Evolutionary conservation across 2,329 filamentous ascomycete genomes (phyloP).

Genomic region (Aspergillus amoenus): DNA sequence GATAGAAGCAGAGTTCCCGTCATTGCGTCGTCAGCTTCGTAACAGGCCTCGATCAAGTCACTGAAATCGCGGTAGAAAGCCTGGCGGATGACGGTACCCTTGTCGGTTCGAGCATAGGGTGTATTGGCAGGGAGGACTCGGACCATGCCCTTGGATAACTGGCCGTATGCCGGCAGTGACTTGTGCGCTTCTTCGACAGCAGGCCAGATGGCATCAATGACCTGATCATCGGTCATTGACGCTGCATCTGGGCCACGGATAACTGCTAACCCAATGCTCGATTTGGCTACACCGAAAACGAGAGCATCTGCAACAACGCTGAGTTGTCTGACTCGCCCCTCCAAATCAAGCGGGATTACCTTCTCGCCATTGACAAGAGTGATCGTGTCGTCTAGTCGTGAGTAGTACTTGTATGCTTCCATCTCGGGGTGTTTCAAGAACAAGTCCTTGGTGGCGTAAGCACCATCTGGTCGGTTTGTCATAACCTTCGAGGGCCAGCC

Average conservation of each 20-base stretch:
- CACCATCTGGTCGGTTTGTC: conserved; percentile 48
- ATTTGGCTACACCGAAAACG: conserved; percentile 56
- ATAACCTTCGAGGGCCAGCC: conserved; percentile 42
- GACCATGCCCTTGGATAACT: conserved; percentile 55
- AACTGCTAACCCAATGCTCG: conserved; percentile 55
- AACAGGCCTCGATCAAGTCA: conserved; percentile 47
- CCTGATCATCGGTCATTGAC: conserved; percentile 44
- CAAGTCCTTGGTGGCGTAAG: conserved; percentile 53
- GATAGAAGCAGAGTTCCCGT: conserved; percentile 12
- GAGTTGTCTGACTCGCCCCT: conserved; percentile 55
- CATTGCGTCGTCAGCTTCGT: conserved; percentile 29
- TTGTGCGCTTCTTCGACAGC: conserved; percentile 53
- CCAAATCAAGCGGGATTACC: conserved; percentile 50
- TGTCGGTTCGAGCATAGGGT: conserved; percentile 54
- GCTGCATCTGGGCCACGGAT: conserved; percentile 50
- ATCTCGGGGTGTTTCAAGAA: conserved; percentile 47
- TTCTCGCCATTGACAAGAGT: conserved; percentile 53
- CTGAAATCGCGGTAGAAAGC: conserved; percentile 51
- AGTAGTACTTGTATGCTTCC: conserved; percentile 50
- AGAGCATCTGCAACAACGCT: conserved; percentile 56
- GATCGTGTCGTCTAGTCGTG: conserved; percentile 48
- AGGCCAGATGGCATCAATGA: conserved; percentile 51
- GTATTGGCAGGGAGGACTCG: conserved; percentile 47
- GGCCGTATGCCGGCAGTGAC: conserved; percentile 52
- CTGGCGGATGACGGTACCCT: conserved; percentile 56